phyloP scores from a whole-genome alignment of 805 yeast species.

The Komagataella pastoris region DNA sequence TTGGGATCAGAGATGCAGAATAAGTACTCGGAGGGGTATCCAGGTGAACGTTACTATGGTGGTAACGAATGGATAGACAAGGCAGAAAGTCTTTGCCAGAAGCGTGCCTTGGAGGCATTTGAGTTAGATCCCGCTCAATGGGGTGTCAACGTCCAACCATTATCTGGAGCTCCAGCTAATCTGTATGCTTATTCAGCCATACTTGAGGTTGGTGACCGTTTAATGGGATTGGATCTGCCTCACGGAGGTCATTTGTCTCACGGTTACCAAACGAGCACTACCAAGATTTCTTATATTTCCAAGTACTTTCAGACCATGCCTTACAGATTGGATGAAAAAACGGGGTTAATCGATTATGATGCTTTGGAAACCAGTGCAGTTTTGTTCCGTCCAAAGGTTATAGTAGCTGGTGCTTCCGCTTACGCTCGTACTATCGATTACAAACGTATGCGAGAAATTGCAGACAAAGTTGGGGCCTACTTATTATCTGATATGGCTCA shows the following conservation, averaged over 20 bases:
- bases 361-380: constrained; percentile 69
- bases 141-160: constrained; percentile 96
- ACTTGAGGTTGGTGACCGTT: constrained; percentile 78
- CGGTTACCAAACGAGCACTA: constrained; percentile 86
- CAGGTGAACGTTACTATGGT: constrained; percentile 96
- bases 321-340: constrained; percentile 71
- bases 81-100: constrained; percentile 82
- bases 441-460: constrained; percentile 78
- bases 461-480: constrained; percentile 89
- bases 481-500: constrained; percentile 95
- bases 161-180: constrained; percentile 96
- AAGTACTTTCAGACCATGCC: constrained; percentile 98
- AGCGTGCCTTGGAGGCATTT: constrained; percentile 82
- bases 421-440: constrained; percentile 87
- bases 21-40: constrained; percentile 97
- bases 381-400: constrained; percentile 85
- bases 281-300: constrained; percentile 84
- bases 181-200: constrained; percentile 84
- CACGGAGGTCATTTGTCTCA: constrained; percentile 98
- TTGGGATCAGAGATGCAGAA: constrained; percentile 95
- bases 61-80: constrained; percentile 92
- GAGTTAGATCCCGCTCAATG: constrained; percentile 63
- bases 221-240: constrained; percentile 96
- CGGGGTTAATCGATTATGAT: constrained; percentile 91
- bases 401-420: constrained; percentile 97